Percentiles rank a stretch among this genome's conserved stretches.
Conservation (phyloP, 1,284 basidiomycete species). For the Sporisorium iseilematis-ciliati region DNA sequence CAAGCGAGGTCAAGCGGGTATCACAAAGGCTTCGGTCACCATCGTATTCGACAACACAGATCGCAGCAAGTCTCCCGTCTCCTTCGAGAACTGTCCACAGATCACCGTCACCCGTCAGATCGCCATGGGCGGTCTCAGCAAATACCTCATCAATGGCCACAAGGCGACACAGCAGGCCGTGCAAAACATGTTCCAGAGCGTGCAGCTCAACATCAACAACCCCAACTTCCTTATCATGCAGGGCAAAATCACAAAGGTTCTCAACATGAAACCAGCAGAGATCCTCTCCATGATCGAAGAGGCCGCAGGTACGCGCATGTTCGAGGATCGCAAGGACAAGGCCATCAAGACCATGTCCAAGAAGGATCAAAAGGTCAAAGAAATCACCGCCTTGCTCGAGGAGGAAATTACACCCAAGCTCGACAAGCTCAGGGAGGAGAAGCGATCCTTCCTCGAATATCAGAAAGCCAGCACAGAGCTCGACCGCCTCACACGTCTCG, state of each 20-base stretch:
- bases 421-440: constrained; percentile 89
- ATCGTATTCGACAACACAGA: constrained; percentile 99
- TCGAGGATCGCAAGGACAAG: constrained; percentile 98
- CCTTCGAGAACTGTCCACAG: constrained; percentile 84
- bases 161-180: constrained; percentile 88
- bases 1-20: constrained; percentile 95
- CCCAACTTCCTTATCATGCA: constrained; percentile 99
- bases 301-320: constrained; percentile 98
- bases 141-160: constrained; percentile 97
- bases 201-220: constrained; percentile 99
- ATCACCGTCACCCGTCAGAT: constrained; percentile 98
- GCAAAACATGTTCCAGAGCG: constrained; percentile 94
- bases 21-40: constrained; percentile 97
- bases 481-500: constrained; percentile 84
- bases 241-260: constrained; percentile 80
- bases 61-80: constrained; percentile 84
- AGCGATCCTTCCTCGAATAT: constrained; percentile 88
- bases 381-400: constrained; percentile 76
- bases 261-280: constrained; percentile 98
- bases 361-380: constrained; percentile 96
- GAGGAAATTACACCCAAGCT: constrained; percentile 97
- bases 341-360: constrained; percentile 96
- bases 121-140: constrained; percentile 94
- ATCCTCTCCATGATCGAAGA: constrained; percentile 99
- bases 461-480: constrained; percentile 91